Percentiles rank a stretch among this genome's conserved stretches.
These are phyloP conservation scores for Yarrowia sp. DNA, from an alignment of 805 yeast species.

Conservation along the genomic window DNA sequence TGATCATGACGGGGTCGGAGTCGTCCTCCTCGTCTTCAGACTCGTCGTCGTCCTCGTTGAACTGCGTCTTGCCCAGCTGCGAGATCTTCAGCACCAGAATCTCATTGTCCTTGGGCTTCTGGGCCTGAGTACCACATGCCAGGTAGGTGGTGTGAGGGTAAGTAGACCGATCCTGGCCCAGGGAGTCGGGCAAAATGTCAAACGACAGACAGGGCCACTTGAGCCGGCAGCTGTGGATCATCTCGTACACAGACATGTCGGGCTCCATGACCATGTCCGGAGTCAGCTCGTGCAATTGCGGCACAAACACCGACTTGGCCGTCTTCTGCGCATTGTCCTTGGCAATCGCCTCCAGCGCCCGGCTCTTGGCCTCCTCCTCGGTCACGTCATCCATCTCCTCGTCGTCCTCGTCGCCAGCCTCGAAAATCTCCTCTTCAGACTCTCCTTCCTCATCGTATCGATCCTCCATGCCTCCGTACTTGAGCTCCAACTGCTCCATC, in stretches of 20 bases:
- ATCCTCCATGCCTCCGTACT: conserved; percentile 66
- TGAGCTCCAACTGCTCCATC: conserved; percentile 46
- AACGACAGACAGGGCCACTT: conserved; percentile 98
- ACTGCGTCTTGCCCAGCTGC: conserved; percentile 81
- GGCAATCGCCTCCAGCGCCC: conserved; percentile 42
- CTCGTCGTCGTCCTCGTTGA: conserved; percentile 79
- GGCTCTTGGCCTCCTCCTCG: conserved; percentile 50
- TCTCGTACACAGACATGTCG: conserved; percentile 93
- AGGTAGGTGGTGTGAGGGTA: conserved; percentile 88
- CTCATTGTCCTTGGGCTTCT: conserved; percentile 85
- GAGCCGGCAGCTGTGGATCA: conserved; percentile 90
- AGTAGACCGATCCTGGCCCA: conserved; percentile 86
- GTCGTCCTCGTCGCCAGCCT: conserved; percentile 87
- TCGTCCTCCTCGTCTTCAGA: conserved; percentile 73
- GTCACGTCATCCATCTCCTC: conserved; percentile 71
- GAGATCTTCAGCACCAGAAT: conserved; percentile 82
- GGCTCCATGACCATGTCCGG: conserved; percentile 97
- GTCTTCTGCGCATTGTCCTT: conserved; percentile 48
- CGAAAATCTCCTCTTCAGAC: conserved; percentile 68
- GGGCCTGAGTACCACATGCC: conserved; percentile 94
- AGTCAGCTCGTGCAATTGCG: conserved; percentile 89
- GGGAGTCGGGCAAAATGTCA: conserved; percentile 83
- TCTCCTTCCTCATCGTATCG: conserved; percentile 84
- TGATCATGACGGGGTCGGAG: conserved; percentile 84
- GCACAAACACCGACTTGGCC: conserved; percentile 67